Evolutionary conservation across 2,329 filamentous ascomycete genomes (phyloP), one percentile per base, ranked within the genome.

Genomic region (Exophiala viscosa): DNA sequence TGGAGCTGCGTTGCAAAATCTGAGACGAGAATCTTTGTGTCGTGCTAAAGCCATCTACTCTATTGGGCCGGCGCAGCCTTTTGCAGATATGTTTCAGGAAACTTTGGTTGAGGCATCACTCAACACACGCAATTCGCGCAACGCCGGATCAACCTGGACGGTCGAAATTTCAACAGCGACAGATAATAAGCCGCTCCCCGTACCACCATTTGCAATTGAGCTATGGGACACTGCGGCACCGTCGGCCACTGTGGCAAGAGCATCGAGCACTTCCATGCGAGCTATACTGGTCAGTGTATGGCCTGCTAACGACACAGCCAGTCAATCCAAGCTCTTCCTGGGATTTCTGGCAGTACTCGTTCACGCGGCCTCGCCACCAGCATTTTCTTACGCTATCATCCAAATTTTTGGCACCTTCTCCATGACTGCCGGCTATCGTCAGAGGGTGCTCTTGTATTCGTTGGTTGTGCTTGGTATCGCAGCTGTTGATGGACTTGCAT

Each of bases 311-410:
- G 70, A 73, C 1, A 64, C 62, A 46, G 69, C 59, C 5, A 75
- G 84, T 10, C 81, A 79, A 1, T 1, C 79, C 0, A 67, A 80
- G 10, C 70, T 95, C 1, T 23, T 85, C 0, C 48, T 80, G 1
- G 88, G 84, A 1, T 69, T 89, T 8, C n/a, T 80, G 0, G 76
- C 79, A 40, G 83, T 85, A 28, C 62, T 86, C 1, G 61, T 85
- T 0, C 83, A 88, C 42, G 85, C 88, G 3, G 80, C 77, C 3
- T 77, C 81, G 20, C 87, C 86, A 0, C 88, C 90, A 0, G 73
- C 82, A 0, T 96, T 96, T 62, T 86, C 89, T 0, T 90, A 80
- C 65, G 75, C 87, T 7, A 84, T 96, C 45, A 82, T 89, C 0
- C 81, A 85, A 50, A 77, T 96, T 0, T 77, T 95, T 0, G 71